Base-by-base conservation (phyloP, 495 filamentous ascomycete species). In the Penicillium atrosanguineum region DNA sequence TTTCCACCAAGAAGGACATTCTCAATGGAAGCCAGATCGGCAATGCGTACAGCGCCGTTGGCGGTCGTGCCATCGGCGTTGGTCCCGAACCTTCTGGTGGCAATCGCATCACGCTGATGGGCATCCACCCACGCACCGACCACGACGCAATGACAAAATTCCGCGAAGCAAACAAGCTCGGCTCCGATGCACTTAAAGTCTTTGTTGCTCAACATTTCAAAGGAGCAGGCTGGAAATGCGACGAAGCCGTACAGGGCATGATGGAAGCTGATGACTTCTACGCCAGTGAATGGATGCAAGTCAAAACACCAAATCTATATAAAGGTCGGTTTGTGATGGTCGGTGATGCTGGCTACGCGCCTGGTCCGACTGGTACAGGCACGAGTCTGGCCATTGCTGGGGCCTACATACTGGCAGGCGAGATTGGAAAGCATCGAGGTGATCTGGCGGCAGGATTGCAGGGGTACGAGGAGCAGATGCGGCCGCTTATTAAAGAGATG, bases 381-480 rank as follows among this genome's bases (percentile, higher is more conserved):
- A 79, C 76, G 0, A 70, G 64, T 11, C 60, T 70, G 23, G 65
- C 70, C 9, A 57, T 81, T 1, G 64, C 73, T 7, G 76, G 78
- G 15, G 76, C 76, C 1, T 81, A 80, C 50, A 45, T 78, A 4
- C 62, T 81, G 1, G 78, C 78, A 0, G 78, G 77, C 26, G 78
- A 81, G 55, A 64, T 80, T 19, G 34, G 47, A 3, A 64, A 52
- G 44, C 47, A 69, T 41, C 31, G 44, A 11, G 57, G 55, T 41
- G 60, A 77, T 42, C 43, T 73, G 19, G 53, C 53, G 4, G 63
- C 64, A 4, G 77, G 66, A 15, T 59, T 80, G 40, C 44, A 42
- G 34, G 65, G 49, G 4, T 79, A 80, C 61, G 72, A 78, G 52
- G 51, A 71, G 48, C 51, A 52, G 16, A 70, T 80, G 59, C 64